Percentiles rank a stretch among this genome's conserved stretches.
Evolutionary conservation across 495 filamentous ascomycete genomes (phyloP).

Genomic region (Penicillium parvum): DNA sequence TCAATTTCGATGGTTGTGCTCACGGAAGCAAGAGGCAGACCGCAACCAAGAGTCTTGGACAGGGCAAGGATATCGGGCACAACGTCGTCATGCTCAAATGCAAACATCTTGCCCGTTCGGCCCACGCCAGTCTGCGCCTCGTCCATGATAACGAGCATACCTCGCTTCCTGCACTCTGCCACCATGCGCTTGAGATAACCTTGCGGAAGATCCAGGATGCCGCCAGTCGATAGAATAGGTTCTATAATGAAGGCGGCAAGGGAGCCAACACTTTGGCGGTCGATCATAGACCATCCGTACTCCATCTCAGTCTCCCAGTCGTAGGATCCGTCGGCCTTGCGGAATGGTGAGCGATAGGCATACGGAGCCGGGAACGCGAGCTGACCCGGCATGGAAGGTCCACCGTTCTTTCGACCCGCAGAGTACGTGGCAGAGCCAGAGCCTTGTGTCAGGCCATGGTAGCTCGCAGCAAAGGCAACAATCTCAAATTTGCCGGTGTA

Average conservation of each 20-base stretch:
- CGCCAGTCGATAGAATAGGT: constrained; percentile 49
- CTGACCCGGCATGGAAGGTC: constrained; percentile 32
- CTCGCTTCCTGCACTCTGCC: constrained; percentile 39
- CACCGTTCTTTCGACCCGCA: constrained; percentile 40
- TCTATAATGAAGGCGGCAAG: constrained; percentile 54
- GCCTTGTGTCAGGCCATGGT: constrained; percentile 49
- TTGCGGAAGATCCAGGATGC: constrained; percentile 40
- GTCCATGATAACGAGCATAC: constrained; percentile 49
- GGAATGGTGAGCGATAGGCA: constrained; percentile 49
- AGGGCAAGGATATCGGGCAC: constrained; percentile 50
- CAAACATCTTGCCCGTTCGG: constrained; percentile 44
- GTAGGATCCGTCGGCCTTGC: constrained; percentile 46
- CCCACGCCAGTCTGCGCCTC: constrained; percentile 50
- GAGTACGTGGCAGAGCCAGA: constrained; percentile 45
- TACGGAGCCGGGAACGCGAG: constrained; percentile 50
- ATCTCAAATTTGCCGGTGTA: constrained; percentile 56
- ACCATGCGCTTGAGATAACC: constrained; percentile 42
- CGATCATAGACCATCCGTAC: constrained; percentile 50
- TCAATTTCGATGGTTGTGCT: constrained; percentile 47
- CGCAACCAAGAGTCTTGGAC: constrained; percentile 52
- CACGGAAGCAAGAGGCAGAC: constrained; percentile 49
- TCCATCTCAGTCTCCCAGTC: constrained; percentile 56
- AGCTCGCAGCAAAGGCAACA: constrained; percentile 48
- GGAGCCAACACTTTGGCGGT: constrained; percentile 48
- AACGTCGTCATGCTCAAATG: constrained; percentile 39